A percentile compares a stretch with the other conserved stretches of the same genome.
Evolutionary conservation across 441 rosid species (phyloP).

Genomic region (Francoa sonchifolia): DNA sequence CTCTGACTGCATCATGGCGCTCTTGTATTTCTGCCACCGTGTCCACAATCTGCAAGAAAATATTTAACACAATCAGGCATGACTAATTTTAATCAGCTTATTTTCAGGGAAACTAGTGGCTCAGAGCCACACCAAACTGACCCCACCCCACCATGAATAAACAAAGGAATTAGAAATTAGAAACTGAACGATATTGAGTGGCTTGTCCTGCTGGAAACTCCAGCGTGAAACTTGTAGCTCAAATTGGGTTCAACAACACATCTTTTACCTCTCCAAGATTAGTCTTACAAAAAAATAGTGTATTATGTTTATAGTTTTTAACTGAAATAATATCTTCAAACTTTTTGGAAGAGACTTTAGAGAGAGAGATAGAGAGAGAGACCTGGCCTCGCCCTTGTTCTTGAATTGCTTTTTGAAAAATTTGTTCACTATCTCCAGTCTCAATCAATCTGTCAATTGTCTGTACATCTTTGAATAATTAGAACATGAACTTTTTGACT

Average conservation of each 20-base stretch:
- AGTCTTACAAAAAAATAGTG: background rate
- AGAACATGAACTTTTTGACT: slow-evolving; percentile 12
- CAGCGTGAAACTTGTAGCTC: background rate
- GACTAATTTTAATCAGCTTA: slow-evolving; percentile 1
- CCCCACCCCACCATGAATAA: background rate
- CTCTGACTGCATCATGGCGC: slow-evolving; percentile 88
- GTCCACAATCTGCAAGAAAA: slow-evolving; percentile 63
- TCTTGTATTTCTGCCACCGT: slow-evolving; percentile 98
- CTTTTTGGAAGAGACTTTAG: background rate
- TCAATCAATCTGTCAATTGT: slow-evolving; percentile 82
- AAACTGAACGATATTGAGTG: background rate
- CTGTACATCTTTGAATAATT: slow-evolving; percentile 28
- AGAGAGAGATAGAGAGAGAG: slow-evolving; percentile 12
- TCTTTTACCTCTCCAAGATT: background rate
- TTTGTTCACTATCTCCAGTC: slow-evolving; percentile 94
- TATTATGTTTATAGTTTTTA: no score
- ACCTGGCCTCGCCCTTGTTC: slow-evolving; percentile 98
- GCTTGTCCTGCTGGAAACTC: background rate
- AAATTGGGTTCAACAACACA: no score
- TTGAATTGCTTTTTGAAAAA: slow-evolving; percentile 84
- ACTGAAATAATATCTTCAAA: no score
- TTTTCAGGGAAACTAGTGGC: slow-evolving; percentile 1
- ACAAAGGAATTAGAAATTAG: no score
- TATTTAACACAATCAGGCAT: background rate
- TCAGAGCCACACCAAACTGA: background rate